Base-by-base conservation (phyloP, 2,329 filamentous ascomycete species). In the Sporothrix mexicana region DNA sequence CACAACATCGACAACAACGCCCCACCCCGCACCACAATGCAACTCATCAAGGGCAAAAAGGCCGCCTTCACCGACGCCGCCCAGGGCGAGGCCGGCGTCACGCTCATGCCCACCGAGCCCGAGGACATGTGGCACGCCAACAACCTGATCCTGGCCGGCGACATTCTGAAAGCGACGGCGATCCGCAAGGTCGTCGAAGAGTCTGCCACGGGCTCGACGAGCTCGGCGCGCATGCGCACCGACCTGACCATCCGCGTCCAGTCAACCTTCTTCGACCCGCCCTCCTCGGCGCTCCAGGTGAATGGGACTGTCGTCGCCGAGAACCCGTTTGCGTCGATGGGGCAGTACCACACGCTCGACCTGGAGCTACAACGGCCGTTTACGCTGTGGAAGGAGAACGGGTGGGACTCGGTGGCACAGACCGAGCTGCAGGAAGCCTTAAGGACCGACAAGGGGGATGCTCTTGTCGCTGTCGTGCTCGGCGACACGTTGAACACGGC, bases 381-480 rank as follows among this genome's bases (percentile, higher is more conserved):
- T 78, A 95, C 93, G 7, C 81, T 99, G 8, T 92, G 94, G 83
- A 98, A 98, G 83, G 88, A 88, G 53, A 84, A 89, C 9, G 91
- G 94, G 57, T 99, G 96, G 96, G 96, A 99, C 81, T 95, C 92
- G 76, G 90, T 99, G 12, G 93, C 95, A 3, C 84, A 92, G 66
- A 90, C 93, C 73, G 91, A 93, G 62, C 87, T 99, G 12, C 86
- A 88, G 72, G 93, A 97, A 80, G 92, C 94, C 0, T 87, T 95
- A 15, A 91, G 93, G 77, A 90, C 93, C 77, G 91, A 93, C 76
- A 91, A 91, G 78, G 90, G 92, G 74, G 94, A 94, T 0, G 92
- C 95, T 74, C 87, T 97, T 20, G 93, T 94, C 72, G 95, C 96
- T 0, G 91, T 98, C 0, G 93, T 98, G 30, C 95, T 99, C 92